Base-by-base conservation (phyloP, 2,329 filamentous ascomycete species). In the Stemphylium beticola region DNA sequence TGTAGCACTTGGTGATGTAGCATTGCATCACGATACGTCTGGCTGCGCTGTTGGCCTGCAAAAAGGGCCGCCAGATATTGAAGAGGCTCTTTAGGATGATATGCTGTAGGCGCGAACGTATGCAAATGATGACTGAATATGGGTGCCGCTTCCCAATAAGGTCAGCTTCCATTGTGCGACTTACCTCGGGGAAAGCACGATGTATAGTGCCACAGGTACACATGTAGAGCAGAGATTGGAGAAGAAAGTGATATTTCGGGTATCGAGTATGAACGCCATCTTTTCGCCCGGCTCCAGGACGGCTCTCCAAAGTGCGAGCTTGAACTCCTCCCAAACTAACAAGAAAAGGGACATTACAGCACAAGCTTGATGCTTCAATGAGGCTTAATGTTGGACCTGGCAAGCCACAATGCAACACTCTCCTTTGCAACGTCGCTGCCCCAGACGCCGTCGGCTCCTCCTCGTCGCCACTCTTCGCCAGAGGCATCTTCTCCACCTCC, bases 381-480 rank as follows among this genome's bases (percentile, higher is more conserved):
- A 4, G 61, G 60, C 53, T 73, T 73, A 44, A 71, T 69, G 36
- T 65, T 72, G 29, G 68, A 62, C 32, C 68, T 61, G 20, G 83
- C 82, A 65, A 87, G 77, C 81, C 84, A 85, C 60, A 87, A 77
- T 22, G 83, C 81, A 43, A 87, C 85, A 40, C 83, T 84, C 72
- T 88, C 85, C 62, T 78, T 81, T 4, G 87, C 87, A 52, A 85
- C 79, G 41, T 83, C 78, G 46, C 80, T 84, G 34, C 83, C 84
- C 87, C 87, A 90, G 26, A 86, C 82, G 36, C 87, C 80, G n/a
- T 83, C 81, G 14, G 77, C 67, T 4, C 87, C 87, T 36, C 83
- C 83, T 55, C 82, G 82, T 58, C 89, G 83, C 87, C 89, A 93
- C 73, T 92, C 89, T 62, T 77, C 90, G 79, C 81, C 83, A 37